A percentile compares a stretch with the other conserved stretches of the same genome.
These are phyloP conservation scores for Sisymbrium altissimum DNA, from an alignment of 345 rosid species.

Conservation along the genomic window DNA sequence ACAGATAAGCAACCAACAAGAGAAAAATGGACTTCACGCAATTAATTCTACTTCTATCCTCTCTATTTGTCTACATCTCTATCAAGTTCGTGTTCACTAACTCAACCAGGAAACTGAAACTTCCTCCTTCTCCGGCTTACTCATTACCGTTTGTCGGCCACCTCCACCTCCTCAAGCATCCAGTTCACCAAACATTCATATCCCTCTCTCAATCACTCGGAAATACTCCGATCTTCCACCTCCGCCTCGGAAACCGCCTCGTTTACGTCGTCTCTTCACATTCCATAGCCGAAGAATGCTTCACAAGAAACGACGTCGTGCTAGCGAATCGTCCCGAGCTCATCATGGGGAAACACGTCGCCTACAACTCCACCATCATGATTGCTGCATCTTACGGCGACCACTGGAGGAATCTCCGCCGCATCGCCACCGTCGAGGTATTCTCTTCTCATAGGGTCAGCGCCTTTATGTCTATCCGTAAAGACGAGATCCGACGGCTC, in stretches of 20 bases:
- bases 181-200: conserved; percentile 13
- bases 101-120: conserved; percentile 19
- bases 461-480: conserved; percentile 21
- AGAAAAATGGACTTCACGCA: conserved; percentile 13
- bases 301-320: conserved; percentile 46
- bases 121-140: conserved; percentile 46
- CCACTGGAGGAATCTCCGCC: conserved; percentile 64
- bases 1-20: not conserved
- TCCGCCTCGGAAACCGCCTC: conserved; percentile 43
- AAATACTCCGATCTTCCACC: conserved; percentile 39
- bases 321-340: conserved; percentile 52
- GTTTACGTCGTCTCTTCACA: conserved; percentile 43
- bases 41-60: not conserved
- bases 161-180: conserved; percentile 27
- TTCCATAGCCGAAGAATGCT: conserved; percentile 44
- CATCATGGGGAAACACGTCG: conserved; percentile 31
- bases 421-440: conserved; percentile 40
- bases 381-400: conserved; percentile 39
- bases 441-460: conserved; percentile 40
- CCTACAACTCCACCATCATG: conserved; percentile 40
- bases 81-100: conserved; percentile 9
- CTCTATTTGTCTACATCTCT: conserved; percentile 6
- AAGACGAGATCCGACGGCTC: conserved; percentile 42
- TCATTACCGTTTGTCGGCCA: conserved; percentile 32
- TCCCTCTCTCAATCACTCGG: conserved; percentile 33